Conservation (phyloP, 495 filamentous ascomycete genomes). For the Rhypophila decipiens region DNA sequence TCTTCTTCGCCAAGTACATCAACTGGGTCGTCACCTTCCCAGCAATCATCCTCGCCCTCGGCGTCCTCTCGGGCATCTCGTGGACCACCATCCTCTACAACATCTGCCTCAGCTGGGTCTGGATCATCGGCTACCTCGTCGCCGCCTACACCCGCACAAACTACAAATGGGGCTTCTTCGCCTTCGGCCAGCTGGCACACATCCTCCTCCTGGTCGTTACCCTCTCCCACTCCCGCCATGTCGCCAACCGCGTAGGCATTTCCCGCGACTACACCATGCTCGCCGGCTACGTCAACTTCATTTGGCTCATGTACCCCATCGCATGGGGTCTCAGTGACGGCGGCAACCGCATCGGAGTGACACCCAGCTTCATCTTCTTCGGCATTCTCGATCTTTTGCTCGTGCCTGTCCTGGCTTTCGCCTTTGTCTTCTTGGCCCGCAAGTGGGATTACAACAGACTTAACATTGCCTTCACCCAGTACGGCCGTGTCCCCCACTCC, state of each 20-base stretch:
- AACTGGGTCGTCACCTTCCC: slow-evolving; percentile 44
- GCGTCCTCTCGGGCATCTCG: slow-evolving; percentile 36
- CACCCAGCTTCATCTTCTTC: slow-evolving; percentile 37
- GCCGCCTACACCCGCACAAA: slow-evolving; percentile 36
- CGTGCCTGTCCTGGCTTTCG: slow-evolving; percentile 27
- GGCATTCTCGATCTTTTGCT: slow-evolving; percentile 40
- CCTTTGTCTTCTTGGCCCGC: slow-evolving; percentile 31
- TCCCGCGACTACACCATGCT: slow-evolving; percentile 34
- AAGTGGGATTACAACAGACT: slow-evolving; percentile 42
- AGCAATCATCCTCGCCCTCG: slow-evolving; percentile 31
- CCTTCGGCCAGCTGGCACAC: slow-evolving; percentile 34
- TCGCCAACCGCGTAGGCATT: slow-evolving; percentile 33
- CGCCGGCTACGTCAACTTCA: slow-evolving; percentile 35
- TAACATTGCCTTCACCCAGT: slow-evolving; percentile 49
- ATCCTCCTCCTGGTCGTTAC: slow-evolving; percentile 29
- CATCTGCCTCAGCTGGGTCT: slow-evolving; percentile 37
- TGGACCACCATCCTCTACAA: slow-evolving; percentile 44
- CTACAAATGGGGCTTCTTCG: slow-evolving; percentile 49
- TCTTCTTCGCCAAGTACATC: slow-evolving; percentile 48
- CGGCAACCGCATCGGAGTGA: slow-evolving; percentile 39
- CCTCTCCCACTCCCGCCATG: slow-evolving; percentile 14
- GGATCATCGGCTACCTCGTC: slow-evolving; percentile 40
- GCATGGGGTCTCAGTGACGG: slow-evolving; percentile 42
- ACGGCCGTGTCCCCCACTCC: slow-evolving; percentile 38
- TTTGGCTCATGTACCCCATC: slow-evolving; percentile 45